Evolutionary conservation across 2,329 filamentous ascomycete genomes (phyloP).

Genomic region (Chrysoporthe cubensis): DNA sequence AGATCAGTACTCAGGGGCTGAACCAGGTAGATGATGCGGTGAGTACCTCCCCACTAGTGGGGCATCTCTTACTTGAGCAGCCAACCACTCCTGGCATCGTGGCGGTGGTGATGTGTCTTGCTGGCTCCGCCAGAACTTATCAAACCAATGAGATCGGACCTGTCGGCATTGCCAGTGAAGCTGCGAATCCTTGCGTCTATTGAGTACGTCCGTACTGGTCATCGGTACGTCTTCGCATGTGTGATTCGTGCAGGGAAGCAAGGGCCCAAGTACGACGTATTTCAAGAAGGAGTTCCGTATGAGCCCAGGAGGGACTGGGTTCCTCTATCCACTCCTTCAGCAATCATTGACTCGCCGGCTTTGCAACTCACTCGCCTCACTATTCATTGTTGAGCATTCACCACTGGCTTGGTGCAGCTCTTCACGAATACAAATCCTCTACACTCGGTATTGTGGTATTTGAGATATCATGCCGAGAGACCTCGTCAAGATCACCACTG

Average conservation of each 20-base stretch:
- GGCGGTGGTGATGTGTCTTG: slow-evolving; percentile 18
- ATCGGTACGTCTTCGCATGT: background rate
- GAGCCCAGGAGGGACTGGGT: background rate
- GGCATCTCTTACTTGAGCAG: background rate
- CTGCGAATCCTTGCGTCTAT: background rate
- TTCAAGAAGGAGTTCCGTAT: background rate
- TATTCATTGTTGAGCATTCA: slow-evolving; percentile 4
- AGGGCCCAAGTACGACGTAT: background rate
- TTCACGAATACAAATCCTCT: background rate
- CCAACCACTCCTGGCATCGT: slow-evolving; percentile 13
- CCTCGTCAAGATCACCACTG: slow-evolving; percentile 12
- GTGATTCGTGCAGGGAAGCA: slow-evolving; percentile 1
- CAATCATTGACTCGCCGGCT: slow-evolving; percentile 1
- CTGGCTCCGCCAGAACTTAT: background rate
- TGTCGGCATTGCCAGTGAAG: background rate
- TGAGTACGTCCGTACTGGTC: background rate
- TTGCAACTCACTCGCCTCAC: background rate
- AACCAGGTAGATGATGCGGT: background rate
- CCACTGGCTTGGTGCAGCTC: slow-evolving; percentile 21
- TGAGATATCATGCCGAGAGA: slow-evolving; percentile 11
- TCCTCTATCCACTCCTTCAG: background rate
- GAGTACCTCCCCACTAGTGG: background rate
- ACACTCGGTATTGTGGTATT: slow-evolving; percentile 8
- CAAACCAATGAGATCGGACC: background rate
- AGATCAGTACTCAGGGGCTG: background rate